Percentiles rank a stretch among this genome's conserved stretches.
These are phyloP conservation scores for Tolypocladium nubicola DNA, from an alignment of 2,329 filamentous ascomycete species.

Conservation along the genomic window DNA sequence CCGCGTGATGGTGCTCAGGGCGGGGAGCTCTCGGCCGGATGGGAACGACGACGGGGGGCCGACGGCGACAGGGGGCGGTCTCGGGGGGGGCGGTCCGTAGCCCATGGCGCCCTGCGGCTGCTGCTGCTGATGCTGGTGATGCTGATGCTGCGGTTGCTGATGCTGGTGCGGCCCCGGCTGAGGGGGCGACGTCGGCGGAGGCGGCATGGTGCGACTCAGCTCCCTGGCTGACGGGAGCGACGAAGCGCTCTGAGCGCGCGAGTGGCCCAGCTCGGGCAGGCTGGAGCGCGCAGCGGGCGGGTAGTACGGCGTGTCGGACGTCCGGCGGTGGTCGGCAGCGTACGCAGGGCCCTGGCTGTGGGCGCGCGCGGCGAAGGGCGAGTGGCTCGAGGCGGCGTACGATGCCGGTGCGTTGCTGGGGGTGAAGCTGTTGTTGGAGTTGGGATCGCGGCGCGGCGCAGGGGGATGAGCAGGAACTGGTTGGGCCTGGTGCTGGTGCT, in stretches of 20 bases:
- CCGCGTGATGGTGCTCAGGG: slow-evolving; percentile 38
- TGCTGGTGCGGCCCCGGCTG: slow-evolving; percentile 19
- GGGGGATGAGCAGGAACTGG: not conserved
- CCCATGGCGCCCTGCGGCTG: slow-evolving; percentile 21
- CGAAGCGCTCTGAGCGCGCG: slow-evolving; percentile 33
- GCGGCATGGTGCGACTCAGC: slow-evolving; percentile 33
- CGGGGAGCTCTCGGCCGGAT: slow-evolving; percentile 40
- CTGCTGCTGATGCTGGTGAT: slow-evolving; percentile 14
- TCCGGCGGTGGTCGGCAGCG: slow-evolving; percentile 22
- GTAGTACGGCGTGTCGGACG: slow-evolving; percentile 33
- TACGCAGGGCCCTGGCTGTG: slow-evolving; percentile 13
- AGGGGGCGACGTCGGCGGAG: slow-evolving; percentile 31
- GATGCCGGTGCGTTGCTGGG: not conserved
- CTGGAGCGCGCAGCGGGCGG: slow-evolving; percentile 18
- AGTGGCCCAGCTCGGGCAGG: slow-evolving; percentile 23
- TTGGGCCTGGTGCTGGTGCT: not conserved
- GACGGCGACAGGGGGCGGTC: slow-evolving; percentile 30
- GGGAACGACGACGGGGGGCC: slow-evolving; percentile 34
- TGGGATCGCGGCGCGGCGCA: not conserved
- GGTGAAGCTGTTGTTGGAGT: not conserved
- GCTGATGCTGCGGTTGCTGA: slow-evolving; percentile 17
- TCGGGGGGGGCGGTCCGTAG: slow-evolving; percentile 36
- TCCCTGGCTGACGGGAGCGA: slow-evolving; percentile 27
- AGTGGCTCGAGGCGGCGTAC: not conserved
- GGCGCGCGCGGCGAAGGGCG: not conserved